phyloP scores from a whole-genome alignment of 805 yeast species.

The Lachancea waltii region DNA sequence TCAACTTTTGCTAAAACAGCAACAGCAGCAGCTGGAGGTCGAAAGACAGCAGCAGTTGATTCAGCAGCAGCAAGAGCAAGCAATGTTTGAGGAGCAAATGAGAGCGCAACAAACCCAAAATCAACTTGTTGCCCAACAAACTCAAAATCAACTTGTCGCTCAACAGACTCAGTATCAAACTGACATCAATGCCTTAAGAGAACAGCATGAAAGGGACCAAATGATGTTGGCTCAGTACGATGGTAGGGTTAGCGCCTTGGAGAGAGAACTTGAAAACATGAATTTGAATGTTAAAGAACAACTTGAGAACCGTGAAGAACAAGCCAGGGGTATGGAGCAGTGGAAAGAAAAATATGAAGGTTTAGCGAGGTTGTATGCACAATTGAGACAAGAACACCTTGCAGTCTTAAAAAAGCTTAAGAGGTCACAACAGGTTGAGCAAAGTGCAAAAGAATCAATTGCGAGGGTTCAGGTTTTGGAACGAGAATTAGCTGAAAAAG shows the following conservation, averaged over 20 bases:
- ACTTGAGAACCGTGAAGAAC: constrained; percentile 69
- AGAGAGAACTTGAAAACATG: constrained; percentile 57
- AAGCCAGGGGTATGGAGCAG: constrained; percentile 61
- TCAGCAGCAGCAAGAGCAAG: constrained; percentile 52
- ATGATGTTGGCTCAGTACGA: constrained; percentile 81
- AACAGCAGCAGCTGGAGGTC: constrained; percentile 72
- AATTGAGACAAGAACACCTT: constrained; percentile 86
- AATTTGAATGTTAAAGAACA: constrained; percentile 65
- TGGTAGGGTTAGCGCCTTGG: constrained; percentile 72
- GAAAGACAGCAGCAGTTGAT: constrained; percentile 65
- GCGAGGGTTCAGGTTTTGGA: constrained; percentile 37
- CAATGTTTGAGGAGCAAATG: constrained; percentile 3
- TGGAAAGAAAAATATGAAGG: constrained; percentile 89
- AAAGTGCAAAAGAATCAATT: constrained; percentile 84
- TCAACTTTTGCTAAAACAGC: constrained; percentile 61
- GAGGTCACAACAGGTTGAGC: constrained; percentile 77
- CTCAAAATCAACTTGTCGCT: constrained; percentile 59
- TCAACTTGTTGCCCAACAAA: constrained; percentile 61
- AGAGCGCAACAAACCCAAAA: constrained; percentile 52
- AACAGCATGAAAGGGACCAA: constrained; percentile 83
- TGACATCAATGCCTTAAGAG: constrained; percentile 65
- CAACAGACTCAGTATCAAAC: constrained; percentile 77
- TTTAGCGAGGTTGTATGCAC: constrained; percentile 82
- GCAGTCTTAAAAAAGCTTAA: constrained; percentile 71
- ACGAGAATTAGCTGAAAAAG: background rate